Conservation (phyloP, 257 asterid genomes). For the Fraxinus pennsylvanica region DNA sequence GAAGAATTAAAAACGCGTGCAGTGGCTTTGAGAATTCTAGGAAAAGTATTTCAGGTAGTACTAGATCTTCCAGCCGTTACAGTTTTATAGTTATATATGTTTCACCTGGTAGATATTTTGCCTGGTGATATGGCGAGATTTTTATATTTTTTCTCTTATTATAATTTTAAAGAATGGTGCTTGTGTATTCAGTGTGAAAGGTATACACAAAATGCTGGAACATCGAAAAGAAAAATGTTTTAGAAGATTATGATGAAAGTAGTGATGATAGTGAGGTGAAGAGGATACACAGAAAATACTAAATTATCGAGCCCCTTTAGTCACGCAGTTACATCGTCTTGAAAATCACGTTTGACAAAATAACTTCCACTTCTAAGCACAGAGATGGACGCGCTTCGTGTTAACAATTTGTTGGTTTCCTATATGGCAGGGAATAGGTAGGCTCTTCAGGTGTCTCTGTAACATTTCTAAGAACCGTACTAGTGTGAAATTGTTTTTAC, state of each 20-base stretch:
- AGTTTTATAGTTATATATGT: too few relatives aligned
- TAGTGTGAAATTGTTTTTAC: too few relatives aligned
- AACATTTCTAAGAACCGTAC: conserved; percentile 16
- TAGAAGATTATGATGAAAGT: conserved; percentile 58
- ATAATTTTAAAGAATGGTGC: conserved; percentile 11
- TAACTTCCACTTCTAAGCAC: background rate
- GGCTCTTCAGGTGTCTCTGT: conserved; percentile 81
- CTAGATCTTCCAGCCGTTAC: too few relatives aligned
- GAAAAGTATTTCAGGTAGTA: conserved; percentile 67
- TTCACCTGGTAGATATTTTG: background rate
- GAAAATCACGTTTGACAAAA: too few relatives aligned
- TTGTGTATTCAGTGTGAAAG: conserved; percentile 47
- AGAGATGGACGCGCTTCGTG: background rate
- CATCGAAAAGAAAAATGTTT: conserved; percentile 61
- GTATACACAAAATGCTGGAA: conserved; percentile 41
- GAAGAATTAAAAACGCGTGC: conserved; percentile 73
- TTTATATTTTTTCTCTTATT: too few relatives aligned
- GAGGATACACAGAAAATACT: conserved; percentile 61
- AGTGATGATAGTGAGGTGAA: conserved; percentile 76
- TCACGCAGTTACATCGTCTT: conserved; percentile 62
- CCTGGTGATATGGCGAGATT: too few relatives aligned
- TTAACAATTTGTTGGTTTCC: background rate
- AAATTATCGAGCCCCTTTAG: conserved; percentile 69
- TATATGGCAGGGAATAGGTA: conserved; percentile 66
- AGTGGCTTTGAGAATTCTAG: conserved; percentile 64